These are phyloP conservation scores for Dipodascus albidus DNA, from an alignment of 805 yeast genomes.

Conservation along the genomic window DNA sequence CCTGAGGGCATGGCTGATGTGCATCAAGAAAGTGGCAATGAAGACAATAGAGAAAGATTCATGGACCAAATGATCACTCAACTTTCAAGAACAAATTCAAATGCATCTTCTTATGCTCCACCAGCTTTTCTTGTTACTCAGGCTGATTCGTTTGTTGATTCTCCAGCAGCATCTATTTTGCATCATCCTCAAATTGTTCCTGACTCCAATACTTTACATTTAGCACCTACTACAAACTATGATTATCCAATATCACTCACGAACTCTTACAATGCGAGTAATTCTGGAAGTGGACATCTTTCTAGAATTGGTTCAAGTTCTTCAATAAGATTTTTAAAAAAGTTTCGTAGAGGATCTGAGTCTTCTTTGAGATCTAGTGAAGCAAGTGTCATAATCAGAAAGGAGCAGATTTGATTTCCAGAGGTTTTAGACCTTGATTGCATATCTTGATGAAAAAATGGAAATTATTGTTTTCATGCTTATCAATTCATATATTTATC, in stretches of 20 bases:
- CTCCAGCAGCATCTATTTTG: neutral
- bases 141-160: neutral
- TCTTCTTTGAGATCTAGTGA: neutral
- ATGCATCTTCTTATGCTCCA: neutral
- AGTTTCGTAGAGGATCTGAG: neutral
- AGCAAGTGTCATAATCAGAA: neutral
- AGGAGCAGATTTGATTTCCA: too few species aligned
- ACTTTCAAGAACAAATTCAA: neutral
- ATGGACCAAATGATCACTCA: neutral
- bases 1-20: slow-evolving; percentile 4
- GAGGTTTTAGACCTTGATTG: too few species aligned
- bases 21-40: neutral
- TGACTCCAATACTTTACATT: neutral
- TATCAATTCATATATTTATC: too few species aligned
- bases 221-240: neutral
- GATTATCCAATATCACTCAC: neutral
- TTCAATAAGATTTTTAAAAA: neutral
- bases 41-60: neutral
- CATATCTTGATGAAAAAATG: too few species aligned
- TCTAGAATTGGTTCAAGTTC: neutral
- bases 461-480: too few species aligned
- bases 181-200: neutral
- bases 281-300: neutral
- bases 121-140: neutral
- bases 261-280: neutral